Conservation (phyloP, 2,329 filamentous ascomycete species). For the Lecanoromycetidae sp. region DNA sequence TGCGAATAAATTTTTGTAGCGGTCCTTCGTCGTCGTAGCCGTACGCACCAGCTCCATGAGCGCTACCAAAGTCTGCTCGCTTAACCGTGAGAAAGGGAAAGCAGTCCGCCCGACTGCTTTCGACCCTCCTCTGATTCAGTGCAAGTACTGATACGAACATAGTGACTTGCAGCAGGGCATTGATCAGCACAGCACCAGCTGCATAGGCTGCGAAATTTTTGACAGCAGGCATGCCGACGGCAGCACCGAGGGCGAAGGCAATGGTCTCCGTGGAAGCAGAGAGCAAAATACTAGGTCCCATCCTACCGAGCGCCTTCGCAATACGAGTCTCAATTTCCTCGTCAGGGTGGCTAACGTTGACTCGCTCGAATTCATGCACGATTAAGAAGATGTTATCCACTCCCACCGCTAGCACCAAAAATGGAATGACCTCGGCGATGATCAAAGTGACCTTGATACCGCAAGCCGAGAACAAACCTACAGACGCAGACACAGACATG, state of each 20-base stretch:
- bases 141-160: conserved; percentile 91
- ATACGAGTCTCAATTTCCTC: conserved; percentile 76
- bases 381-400: conserved; percentile 99
- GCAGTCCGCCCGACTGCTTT: conserved; percentile 79
- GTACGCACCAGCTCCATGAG: conserved; percentile 54
- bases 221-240: conserved; percentile 95
- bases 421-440: conserved; percentile 96
- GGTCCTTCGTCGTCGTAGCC: conserved; percentile 72
- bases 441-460: conserved; percentile 93
- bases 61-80: conserved; percentile 54
- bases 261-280: conserved; percentile 91
- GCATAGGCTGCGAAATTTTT: conserved; percentile 96
- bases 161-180: conserved; percentile 90
- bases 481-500: conserved; percentile 93
- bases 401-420: conserved; percentile 88
- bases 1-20: conserved; percentile 80
- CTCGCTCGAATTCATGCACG: conserved; percentile 92
- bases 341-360: conserved; percentile 85
- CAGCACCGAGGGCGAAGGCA: conserved; percentile 82
- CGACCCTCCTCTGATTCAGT: conserved; percentile 81
- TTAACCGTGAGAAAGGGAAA: conserved; percentile 78
- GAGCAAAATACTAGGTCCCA: conserved; percentile 91
- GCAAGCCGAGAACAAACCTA: conserved; percentile 83
- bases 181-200: conserved; percentile 91
- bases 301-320: conserved; percentile 78